Evolutionary conservation across 208 protist genomes (phyloP), one percentile per base, ranked within the genome.

Genomic region (Crithidia bombi): DNA sequence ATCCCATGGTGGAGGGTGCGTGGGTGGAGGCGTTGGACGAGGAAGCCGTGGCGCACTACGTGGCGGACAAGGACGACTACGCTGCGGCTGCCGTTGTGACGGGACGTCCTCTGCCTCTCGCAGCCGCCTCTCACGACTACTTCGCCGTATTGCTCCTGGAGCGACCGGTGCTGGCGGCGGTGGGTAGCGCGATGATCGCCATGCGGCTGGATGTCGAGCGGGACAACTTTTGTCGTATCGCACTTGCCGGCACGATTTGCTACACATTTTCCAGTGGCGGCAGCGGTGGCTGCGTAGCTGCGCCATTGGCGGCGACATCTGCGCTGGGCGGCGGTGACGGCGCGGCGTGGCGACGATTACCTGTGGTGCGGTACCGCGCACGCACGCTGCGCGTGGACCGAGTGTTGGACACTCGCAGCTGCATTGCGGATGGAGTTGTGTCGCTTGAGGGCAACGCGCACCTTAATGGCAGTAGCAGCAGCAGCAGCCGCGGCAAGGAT

Each of bases 141-240:
- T 92, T 80, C 44, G 86, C 84, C 25, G 69, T 94, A 14, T 50
- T 90, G 51, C 63, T 89, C n/a, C 72, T 91, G 19, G 83, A 94
- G 67, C 69, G 63, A 23, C 83, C 79, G 9, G 70, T 90, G 33
- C 61, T 83, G 50, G 70, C 68, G 2, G 64, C 54, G 28, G 12
- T 68, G 21, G 83, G 77, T 0, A 70, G 73, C 15, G 63, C 76
- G n/a, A 64, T 92, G 38, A 68, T 95, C 14, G 90, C 90, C 14
- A 81, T 88, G 77, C 79, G 85, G 7, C 81, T 95, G 0, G 90
- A 95, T 57, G 33, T 88, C 0, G 83, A 92, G 54, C 75, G 70
- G 25, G 83, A 88, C n/a, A 87, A 85, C 33, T 71, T 89, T 36
- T 92, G 90, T 52, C 90, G 90, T 50, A 82, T 95, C 59, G 90